A percentile compares a stretch with the other conserved stretches of the same genome.
Evolutionary conservation across 176 grass and related monocot species (phyloP).

Genomic region (Lolium multiflorum): DNA sequence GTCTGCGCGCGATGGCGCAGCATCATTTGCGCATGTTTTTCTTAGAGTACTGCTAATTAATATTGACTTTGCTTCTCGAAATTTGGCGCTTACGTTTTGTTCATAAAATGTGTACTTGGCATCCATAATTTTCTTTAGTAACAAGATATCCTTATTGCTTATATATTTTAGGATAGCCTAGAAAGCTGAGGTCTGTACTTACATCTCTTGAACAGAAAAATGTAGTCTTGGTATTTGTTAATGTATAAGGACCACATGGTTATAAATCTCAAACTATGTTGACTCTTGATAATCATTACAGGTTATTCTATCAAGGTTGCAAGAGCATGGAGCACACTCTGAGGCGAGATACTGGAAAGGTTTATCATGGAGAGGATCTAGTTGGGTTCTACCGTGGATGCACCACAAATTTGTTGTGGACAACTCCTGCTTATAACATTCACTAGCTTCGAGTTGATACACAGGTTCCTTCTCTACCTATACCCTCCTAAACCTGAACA

Average conservation of each 20-base stretch:
- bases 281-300: conserved; percentile 36
- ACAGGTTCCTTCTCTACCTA: conserved; percentile 68
- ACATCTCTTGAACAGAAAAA: no score
- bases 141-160: background rate
- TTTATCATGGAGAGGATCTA: conserved; percentile 71
- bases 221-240: no score
- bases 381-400: conserved; percentile 94
- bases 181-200: conserved; percentile 10
- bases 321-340: conserved; percentile 84
- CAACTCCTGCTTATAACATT: conserved; percentile 96
- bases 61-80: no score
- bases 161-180: conserved; percentile 13
- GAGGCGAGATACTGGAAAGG: conserved; percentile 64
- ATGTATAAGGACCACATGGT: background rate
- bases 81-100: no score
- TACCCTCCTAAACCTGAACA: conserved; percentile 61
- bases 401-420: conserved; percentile 84
- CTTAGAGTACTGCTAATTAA: no score
- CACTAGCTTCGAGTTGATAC: conserved; percentile 99
- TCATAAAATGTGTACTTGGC: no score
- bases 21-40: no score
- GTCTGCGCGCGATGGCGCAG: no score
- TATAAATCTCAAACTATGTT: conserved; percentile 14
- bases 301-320: conserved; percentile 93
- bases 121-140: background rate